Percentiles rank a stretch among this genome's conserved stretches.
phyloP scores from a whole-genome alignment of 805 yeast genomes.

The Candida broadrunensis region DNA sequence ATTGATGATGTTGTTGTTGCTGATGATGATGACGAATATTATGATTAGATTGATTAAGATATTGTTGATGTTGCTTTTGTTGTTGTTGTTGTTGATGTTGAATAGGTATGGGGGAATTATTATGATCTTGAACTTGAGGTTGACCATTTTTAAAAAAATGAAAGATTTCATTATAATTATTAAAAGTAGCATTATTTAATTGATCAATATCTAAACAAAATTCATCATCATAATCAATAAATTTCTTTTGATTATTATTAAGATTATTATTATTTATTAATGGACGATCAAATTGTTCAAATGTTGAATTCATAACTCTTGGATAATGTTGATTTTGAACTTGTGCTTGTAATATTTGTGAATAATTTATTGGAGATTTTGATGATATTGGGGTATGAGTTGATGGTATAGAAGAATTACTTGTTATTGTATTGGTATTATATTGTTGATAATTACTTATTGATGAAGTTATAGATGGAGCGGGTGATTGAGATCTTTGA shows the following conservation, averaged over 20 bases:
- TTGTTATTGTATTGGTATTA: slow-evolving; percentile 1
- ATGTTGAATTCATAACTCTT: slow-evolving; percentile 2
- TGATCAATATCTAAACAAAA: slow-evolving; percentile 43
- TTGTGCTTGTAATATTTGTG: slow-evolving; percentile 3
- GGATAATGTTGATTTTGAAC: slow-evolving; percentile 1
- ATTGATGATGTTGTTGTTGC: too few species aligned
- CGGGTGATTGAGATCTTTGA: slow-evolving; percentile 1
- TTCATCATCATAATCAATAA: slow-evolving; percentile 40
- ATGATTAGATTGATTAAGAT: too few species aligned
- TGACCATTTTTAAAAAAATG: slow-evolving; percentile 3
- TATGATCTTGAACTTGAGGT: slow-evolving; percentile 3
- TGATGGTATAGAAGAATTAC: slow-evolving; percentile 4
- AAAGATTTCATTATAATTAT: slow-evolving; percentile 3
- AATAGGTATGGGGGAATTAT: slow-evolving; percentile 1
- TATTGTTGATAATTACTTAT: not conserved
- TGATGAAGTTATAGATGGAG: not conserved
- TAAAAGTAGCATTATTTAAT: slow-evolving; percentile 17
- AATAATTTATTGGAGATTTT: slow-evolving; percentile 1
- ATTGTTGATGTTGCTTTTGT: not conserved
- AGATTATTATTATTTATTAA: not conserved
- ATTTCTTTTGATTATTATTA: not conserved
- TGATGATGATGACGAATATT: too few species aligned
- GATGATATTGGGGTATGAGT: slow-evolving; percentile 3
- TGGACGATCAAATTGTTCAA: slow-evolving; percentile 8
- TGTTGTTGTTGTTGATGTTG: slow-evolving; percentile 3